Conservation (phyloP, 164 flowering plant genomes). For the Tinospora cordifolia region DNA sequence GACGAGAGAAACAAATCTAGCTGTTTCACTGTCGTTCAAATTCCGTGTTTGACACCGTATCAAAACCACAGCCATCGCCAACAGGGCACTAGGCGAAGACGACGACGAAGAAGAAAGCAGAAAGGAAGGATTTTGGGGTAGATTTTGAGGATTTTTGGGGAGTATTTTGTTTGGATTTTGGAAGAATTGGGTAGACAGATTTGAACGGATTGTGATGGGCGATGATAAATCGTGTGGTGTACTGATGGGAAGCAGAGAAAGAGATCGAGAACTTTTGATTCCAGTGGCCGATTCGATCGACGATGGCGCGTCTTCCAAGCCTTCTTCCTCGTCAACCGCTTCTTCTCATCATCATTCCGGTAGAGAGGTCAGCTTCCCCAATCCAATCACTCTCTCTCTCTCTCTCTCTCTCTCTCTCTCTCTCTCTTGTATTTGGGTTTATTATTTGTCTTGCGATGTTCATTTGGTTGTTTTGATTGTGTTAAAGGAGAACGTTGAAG, state of each 20-base stretch:
- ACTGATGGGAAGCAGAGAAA: conserved; percentile 54
- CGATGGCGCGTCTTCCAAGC: conserved; percentile 39
- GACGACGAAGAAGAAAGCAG: no score
- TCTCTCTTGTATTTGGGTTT: not conserved
- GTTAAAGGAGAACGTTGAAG: not conserved
- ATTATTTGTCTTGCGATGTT: not conserved
- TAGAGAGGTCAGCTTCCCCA: conserved; percentile 46
- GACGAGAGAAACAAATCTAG: no score
- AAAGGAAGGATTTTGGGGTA: no score
- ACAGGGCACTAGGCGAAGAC: no score
- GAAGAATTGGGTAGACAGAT: no score
- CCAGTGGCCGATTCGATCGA: conserved; percentile 58
- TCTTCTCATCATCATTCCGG: conserved; percentile 69
- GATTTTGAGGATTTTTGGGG: no score
- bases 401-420: no score
- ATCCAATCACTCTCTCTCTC: not conserved
- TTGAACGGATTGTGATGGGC: conserved; percentile 35
- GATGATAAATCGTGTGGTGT: conserved; percentile 52
- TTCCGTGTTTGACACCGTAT: no score
- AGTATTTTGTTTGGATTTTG: no score
- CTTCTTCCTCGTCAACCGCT: conserved; percentile 48
- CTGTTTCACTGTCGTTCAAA: no score
- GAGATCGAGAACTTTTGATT: conserved; percentile 84
- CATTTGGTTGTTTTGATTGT: conserved; percentile 4
- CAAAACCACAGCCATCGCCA: no score